These are phyloP conservation scores for Mycena filopes DNA, from an alignment of 768 basidiomycete genomes.

Conservation along the genomic window DNA sequence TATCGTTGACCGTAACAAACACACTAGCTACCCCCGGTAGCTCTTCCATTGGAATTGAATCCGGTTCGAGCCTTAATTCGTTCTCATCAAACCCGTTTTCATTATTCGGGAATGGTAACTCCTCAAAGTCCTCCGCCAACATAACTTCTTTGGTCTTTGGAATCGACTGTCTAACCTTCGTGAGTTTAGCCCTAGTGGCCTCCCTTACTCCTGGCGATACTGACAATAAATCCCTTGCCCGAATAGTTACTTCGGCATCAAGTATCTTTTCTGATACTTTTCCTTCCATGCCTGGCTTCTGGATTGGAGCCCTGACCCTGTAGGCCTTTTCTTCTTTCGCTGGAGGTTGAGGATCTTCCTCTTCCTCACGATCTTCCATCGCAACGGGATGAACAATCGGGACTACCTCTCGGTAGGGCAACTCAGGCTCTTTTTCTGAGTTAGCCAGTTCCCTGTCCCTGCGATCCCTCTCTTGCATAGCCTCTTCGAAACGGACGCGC, in stretches of 20 bases:
- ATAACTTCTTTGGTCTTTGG: too few relatives aligned
- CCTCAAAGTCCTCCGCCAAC: too few relatives aligned
- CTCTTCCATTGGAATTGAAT: background rate
- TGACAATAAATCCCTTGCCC: background rate
- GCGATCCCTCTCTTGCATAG: too few relatives aligned
- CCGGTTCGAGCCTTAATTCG: background rate
- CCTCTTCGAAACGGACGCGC: too few relatives aligned
- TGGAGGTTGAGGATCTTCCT: background rate
- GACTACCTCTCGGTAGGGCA: background rate
- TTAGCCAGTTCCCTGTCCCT: too few relatives aligned
- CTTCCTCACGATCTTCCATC: background rate
- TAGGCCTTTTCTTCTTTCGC: background rate
- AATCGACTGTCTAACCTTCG: background rate
- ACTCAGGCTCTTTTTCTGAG: too few relatives aligned
- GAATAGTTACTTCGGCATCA: background rate
- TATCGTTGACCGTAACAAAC: background rate
- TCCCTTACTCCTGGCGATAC: background rate
- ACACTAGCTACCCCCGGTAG: background rate
- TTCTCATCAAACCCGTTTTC: too few relatives aligned
- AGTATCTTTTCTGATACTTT: background rate
- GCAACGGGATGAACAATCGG: background rate
- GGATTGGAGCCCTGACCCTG: background rate
- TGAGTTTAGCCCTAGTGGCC: background rate
- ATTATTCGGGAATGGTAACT: too few relatives aligned
- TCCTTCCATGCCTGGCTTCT: background rate